phyloP scores from a whole-genome alignment of 257 asterid species.

The Pogostemon cablin region DNA sequence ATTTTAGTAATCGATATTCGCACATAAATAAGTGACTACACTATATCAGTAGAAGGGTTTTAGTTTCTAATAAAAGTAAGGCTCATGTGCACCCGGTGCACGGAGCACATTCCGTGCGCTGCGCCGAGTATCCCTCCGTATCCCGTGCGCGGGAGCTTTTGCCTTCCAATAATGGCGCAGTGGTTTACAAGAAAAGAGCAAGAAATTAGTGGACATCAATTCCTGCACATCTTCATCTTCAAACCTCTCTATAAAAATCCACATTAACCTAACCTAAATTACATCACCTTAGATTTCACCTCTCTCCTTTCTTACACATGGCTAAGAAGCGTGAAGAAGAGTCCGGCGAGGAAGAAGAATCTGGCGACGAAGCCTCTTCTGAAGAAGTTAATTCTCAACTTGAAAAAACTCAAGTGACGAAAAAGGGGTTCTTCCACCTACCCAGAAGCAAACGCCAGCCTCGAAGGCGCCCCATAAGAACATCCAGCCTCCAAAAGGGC shows the following conservation, averaged over 20 bases:
- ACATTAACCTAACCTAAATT: not conserved
- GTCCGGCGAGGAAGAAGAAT: slow-evolving; percentile 38
- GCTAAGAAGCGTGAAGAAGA: slow-evolving; percentile 42
- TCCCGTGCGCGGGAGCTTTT: no score
- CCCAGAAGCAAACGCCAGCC: slow-evolving; percentile 28
- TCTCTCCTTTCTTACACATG: slow-evolving; percentile 25
- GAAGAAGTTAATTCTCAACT: slow-evolving; percentile 36
- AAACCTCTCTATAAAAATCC: not conserved
- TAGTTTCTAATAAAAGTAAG: no score
- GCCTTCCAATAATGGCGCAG: no score
- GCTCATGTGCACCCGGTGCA: no score
- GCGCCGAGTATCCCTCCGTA: no score
- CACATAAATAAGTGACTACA: no score
- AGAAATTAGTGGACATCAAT: no score
- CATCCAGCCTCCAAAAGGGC: not conserved
- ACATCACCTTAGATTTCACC: not conserved
- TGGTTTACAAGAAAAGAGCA: no score
- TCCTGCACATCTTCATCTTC: not conserved
- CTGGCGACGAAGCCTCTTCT: slow-evolving; percentile 40
- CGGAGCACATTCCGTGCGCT: no score
- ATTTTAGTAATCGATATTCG: no score
- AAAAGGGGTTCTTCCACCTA: slow-evolving; percentile 1
- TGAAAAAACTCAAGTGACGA: slow-evolving; percentile 13
- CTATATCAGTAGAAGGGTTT: no score
- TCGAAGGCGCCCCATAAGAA: not conserved